Evolutionary conservation across 2,329 filamentous ascomycete genomes (phyloP).

Genomic region (Parafenestella ontariensis): DNA sequence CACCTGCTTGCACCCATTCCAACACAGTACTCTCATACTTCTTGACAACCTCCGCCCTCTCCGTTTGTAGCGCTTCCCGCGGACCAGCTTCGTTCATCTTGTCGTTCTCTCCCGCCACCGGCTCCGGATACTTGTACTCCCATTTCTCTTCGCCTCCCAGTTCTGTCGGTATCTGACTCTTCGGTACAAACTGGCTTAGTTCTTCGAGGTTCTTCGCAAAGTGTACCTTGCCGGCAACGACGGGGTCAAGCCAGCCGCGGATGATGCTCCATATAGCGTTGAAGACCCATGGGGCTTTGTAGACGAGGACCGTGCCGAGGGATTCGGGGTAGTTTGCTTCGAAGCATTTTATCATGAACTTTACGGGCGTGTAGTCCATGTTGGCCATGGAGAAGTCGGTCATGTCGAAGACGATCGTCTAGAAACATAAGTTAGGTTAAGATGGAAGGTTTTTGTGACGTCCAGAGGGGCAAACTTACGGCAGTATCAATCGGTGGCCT

Average conservation of each 20-base stretch:
- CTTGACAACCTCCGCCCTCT: slow-evolving; percentile 70
- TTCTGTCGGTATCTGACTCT: slow-evolving; percentile 76
- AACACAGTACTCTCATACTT: slow-evolving; percentile 78
- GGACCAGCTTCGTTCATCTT: slow-evolving; percentile 69
- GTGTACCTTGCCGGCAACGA: slow-evolving; percentile 91
- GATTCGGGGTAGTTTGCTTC: slow-evolving; percentile 98
- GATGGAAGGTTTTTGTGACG: neutral
- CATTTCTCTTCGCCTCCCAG: slow-evolving; percentile 87
- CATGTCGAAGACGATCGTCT: slow-evolving; percentile 97
- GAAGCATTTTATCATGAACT: slow-evolving; percentile 99
- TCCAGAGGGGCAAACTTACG: slow-evolving; percentile 61
- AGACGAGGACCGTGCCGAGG: slow-evolving; percentile 86
- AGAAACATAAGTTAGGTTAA: neutral
- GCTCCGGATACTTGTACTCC: slow-evolving; percentile 83
- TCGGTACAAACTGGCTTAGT: slow-evolving; percentile 76
- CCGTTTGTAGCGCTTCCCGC: slow-evolving; percentile 67
- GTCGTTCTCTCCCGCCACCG: slow-evolving; percentile 76
- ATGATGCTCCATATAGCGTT: slow-evolving; percentile 98
- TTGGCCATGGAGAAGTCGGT: slow-evolving; percentile 91
- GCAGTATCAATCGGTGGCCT: slow-evolving; percentile 86
- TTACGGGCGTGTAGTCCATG: slow-evolving; percentile 97
- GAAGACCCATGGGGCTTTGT: slow-evolving; percentile 97
- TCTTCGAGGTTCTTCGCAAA: slow-evolving; percentile 86
- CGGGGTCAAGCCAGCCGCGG: slow-evolving; percentile 93
- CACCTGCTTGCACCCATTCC: slow-evolving; percentile 71